phyloP scores from a whole-genome alignment of 139 green algal genomes.

The Deuterostichococcus epilithicus region DNA sequence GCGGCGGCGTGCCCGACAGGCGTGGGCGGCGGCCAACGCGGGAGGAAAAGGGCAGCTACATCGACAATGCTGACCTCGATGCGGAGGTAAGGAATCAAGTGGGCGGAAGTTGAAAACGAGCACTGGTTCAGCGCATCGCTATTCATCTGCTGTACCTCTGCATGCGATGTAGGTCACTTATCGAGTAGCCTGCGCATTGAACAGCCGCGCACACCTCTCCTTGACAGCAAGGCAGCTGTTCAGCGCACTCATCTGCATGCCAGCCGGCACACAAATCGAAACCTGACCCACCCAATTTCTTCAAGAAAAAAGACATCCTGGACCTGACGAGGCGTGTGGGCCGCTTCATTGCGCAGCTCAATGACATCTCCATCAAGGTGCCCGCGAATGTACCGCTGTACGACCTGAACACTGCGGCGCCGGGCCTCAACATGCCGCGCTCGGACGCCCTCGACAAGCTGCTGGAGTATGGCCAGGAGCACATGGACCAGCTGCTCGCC shows the following conservation, averaged over 20 bases:
- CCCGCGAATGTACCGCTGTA: conserved; percentile 41
- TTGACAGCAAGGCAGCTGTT: no score
- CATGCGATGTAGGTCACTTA: no score
- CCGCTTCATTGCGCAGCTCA: conserved; percentile 9
- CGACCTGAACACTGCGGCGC: conserved; percentile 26
- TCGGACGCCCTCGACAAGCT: background rate
- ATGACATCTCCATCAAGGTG: conserved; percentile 20
- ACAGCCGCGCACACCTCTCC: no score
- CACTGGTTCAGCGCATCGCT: no score
- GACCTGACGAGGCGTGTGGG: no score
- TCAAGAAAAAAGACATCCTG: no score
- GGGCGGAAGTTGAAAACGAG: no score
- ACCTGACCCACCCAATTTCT: no score
- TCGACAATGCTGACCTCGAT: conserved; percentile 26
- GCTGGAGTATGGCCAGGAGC: background rate
- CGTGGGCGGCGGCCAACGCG: background rate
- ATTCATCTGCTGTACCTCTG: no score
- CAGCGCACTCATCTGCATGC: no score
- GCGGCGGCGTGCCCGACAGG: background rate
- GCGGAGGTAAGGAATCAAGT: conserved; percentile 35
- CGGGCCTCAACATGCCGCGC: conserved; percentile 18
- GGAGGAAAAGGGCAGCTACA: conserved; percentile 31
- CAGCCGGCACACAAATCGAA: no score
- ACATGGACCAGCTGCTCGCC: conserved; percentile 2
- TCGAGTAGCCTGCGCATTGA: no score